Conservation (phyloP, 2,329 filamentous ascomycete genomes). For the Bertia moriformis region DNA sequence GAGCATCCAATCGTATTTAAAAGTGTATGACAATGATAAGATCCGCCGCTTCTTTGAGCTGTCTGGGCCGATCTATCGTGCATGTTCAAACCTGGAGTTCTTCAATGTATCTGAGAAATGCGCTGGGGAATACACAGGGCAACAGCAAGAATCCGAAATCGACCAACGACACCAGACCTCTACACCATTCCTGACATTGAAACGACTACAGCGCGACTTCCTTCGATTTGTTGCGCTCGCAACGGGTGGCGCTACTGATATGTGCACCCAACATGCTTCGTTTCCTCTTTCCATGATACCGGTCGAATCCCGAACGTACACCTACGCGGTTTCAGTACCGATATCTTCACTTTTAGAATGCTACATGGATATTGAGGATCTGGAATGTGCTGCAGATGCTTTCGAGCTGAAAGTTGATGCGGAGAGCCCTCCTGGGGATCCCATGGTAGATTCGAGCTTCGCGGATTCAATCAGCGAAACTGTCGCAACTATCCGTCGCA, state of each 20-base stretch:
- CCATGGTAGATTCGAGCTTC: conserved; percentile 15
- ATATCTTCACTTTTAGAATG: conserved; percentile 37
- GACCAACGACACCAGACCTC: conserved; percentile 20
- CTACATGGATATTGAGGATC: conserved; percentile 43
- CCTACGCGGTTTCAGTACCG: conserved; percentile 50
- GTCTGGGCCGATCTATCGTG: conserved; percentile 42
- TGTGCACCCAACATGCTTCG: conserved; percentile 43
- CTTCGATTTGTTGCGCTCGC: conserved; percentile 53
- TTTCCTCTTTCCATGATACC: conserved; percentile 47
- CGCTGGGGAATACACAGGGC: conserved; percentile 10
- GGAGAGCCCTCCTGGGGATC: conserved; percentile 11
- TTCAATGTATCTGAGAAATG: conserved; percentile 54
- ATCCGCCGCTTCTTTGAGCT: conserved; percentile 42
- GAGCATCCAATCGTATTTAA: conserved; percentile 50
- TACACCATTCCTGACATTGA: conserved; percentile 51
- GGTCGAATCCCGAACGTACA: conserved; percentile 45
- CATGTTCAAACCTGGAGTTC: conserved; percentile 62
- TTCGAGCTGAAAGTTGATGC: conserved; percentile 43
- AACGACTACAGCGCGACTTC: conserved; percentile 55
- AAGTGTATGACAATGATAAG: conserved; percentile 35
- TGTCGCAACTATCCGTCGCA: conserved; percentile 44
- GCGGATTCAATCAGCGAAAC: conserved; percentile 38
- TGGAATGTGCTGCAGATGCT: conserved; percentile 54
- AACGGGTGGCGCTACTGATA: conserved; percentile 35
- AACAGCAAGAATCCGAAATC: conserved; percentile 8